These are phyloP conservation scores for Cyclospora cayetanensis DNA, from an alignment of 169 alveolate species.

Conservation along the genomic window DNA sequence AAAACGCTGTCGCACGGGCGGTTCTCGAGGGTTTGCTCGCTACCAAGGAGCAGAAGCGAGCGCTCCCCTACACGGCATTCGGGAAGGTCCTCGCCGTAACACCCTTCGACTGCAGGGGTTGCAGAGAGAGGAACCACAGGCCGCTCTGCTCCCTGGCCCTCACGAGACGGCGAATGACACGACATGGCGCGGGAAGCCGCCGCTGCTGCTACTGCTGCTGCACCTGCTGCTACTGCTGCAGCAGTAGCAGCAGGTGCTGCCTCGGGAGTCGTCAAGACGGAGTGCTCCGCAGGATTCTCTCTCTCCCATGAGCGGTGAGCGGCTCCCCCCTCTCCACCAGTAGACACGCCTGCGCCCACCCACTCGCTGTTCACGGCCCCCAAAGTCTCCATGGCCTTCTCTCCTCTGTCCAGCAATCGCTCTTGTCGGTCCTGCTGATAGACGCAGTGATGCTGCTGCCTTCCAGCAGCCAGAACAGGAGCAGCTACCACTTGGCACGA, in stretches of 20 bases:
- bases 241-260: background rate
- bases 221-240: too few relatives aligned
- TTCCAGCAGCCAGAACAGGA: background rate
- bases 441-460: background rate
- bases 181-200: background rate
- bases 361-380: too few relatives aligned
- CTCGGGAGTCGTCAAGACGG: background rate
- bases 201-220: too few relatives aligned
- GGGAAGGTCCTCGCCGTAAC: too few relatives aligned
- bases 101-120: too few relatives aligned
- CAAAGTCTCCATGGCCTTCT: background rate
- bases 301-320: background rate
- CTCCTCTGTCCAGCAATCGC: background rate
- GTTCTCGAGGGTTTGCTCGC: too few relatives aligned
- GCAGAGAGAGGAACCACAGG: background rate
- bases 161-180: too few relatives aligned
- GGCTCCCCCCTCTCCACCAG: too few relatives aligned
- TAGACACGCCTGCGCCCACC: background rate
- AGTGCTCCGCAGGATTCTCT: background rate
- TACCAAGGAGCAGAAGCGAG: too few relatives aligned
- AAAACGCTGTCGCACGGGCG: too few relatives aligned
- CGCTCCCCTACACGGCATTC: too few relatives aligned
- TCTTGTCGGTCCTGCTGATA: background rate
- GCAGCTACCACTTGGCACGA: background rate
- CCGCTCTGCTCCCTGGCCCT: too few relatives aligned